A percentile compares a stretch with the other conserved stretches of the same genome.
phyloP scores from a whole-genome alignment of 2,329 filamentous ascomycete species.

The Calonectria ilicicola region DNA sequence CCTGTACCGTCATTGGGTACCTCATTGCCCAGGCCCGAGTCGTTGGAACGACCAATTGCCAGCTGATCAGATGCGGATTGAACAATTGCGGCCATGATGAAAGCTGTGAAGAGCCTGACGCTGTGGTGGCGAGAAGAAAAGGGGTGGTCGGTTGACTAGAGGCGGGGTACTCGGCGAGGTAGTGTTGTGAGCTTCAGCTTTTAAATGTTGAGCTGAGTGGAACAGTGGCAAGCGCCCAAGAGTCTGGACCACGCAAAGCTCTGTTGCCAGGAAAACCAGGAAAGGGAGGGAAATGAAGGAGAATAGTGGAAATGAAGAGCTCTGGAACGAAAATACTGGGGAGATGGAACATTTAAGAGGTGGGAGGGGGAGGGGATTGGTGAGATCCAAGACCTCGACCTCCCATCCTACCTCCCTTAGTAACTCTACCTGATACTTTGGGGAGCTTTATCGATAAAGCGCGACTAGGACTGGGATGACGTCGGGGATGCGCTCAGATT shows the following conservation, averaged over 20 bases:
- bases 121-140: conserved; percentile 30
- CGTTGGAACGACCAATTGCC: conserved; percentile 48
- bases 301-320: conserved; percentile 5
- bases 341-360: conserved; percentile 28
- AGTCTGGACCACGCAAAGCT: conserved; percentile 23
- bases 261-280: neutral
- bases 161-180: conserved; percentile 36
- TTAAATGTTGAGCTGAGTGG: conserved; percentile 34
- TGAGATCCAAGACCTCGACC: conserved; percentile 37
- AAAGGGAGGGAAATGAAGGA: conserved; percentile 3
- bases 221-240: conserved; percentile 31
- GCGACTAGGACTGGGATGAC: conserved; percentile 36
- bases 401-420: conserved; percentile 34
- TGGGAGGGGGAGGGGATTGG: conserved; percentile 25
- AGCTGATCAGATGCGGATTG: conserved; percentile 60
- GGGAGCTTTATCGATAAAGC: conserved; percentile 45
- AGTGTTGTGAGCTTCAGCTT: conserved; percentile 37
- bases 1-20: conserved; percentile 79
- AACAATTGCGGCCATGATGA: conserved; percentile 47
- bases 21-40: conserved; percentile 52
- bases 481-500: conserved; percentile 34
- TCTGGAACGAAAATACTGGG: conserved; percentile 28
- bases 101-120: conserved; percentile 23
- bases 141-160: conserved; percentile 25
- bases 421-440: conserved; percentile 6